Base-by-base conservation (phyloP, 176 grass and related monocot genomes). In the Oryza nivara region DNA sequence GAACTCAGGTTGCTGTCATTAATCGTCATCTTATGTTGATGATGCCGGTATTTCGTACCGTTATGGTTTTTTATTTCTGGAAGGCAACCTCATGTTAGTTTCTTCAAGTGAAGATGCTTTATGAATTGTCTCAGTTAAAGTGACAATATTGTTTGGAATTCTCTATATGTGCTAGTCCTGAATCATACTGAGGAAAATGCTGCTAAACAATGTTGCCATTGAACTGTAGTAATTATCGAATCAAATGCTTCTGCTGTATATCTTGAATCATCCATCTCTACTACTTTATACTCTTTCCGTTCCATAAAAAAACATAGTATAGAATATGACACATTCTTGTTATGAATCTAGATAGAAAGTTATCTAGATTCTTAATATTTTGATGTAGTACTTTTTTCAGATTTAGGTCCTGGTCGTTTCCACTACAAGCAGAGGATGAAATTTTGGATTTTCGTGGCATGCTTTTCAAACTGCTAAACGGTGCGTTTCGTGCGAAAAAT, bases 1-100 rank as follows among this genome's bases (percentile, higher is more conserved):
- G 66, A 54, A 63, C 58, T 63, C 20, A 11, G 58, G n/a, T 63
- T 63, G 58, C 58, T 34, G 22, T 32, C 20, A 19, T 16, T 45
- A 76, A 75, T 45, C 20, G 25, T 11, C 61, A 68, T 84, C 63
- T 84, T 67, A 35, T 67, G 49, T 72, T 17, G 56, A 35, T 77
- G 58, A 17, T 14, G 3, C 64, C 1, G n/a, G 32, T 48, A 19
- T 16, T 20, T 10, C 7, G 67, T 56, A 7, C 7, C 30, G 4
- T 51, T 70, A 6, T 81, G 49, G 7, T 20, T 54, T 32, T 36
- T 36, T 28, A 32, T 30, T 76, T 19, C n/a, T 52, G 32, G 30
- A 12, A 61, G 7, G 74, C 47, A 63, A 20, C 48, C 34, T 28
- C 35, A 23, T n/a, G 52, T 20, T 43, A 13, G 32, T 60, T 75